These are phyloP conservation scores for Knoxdaviesia capensis DNA, from an alignment of 2,329 filamentous ascomycete species.

Conservation along the genomic window DNA sequence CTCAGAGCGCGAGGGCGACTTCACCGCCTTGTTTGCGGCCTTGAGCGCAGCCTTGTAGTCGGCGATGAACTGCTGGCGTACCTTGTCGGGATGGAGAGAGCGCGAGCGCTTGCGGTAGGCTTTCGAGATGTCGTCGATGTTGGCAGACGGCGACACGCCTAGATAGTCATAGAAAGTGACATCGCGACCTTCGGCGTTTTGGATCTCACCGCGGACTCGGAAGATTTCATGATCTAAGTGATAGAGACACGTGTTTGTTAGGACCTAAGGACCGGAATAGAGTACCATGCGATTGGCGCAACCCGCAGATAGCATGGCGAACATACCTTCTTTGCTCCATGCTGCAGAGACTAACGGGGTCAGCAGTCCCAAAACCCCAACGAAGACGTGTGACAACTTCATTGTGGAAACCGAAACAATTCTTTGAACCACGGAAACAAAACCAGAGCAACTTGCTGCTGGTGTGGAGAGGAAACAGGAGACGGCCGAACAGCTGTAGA, in stretches of 20 bases:
- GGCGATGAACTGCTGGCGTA: constrained; percentile 61
- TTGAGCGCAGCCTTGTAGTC: constrained; percentile 39
- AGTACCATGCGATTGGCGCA: no score
- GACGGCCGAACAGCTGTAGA: neutral
- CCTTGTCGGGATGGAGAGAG: constrained; percentile 85
- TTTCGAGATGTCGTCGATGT: constrained; percentile 76
- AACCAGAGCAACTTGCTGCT: no score
- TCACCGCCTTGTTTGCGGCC: constrained; percentile 35
- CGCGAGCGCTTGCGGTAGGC: constrained; percentile 80
- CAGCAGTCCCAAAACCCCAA: constrained; percentile 50
- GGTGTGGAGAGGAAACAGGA: neutral
- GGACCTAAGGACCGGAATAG: no score
- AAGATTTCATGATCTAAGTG: constrained; percentile 86
- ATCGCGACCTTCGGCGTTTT: constrained; percentile 53
- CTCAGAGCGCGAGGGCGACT: constrained; percentile 53
- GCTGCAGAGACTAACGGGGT: constrained; percentile 42
- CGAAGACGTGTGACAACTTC: constrained; percentile 46
- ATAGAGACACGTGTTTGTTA: neutral
- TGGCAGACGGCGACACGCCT: constrained; percentile 51
- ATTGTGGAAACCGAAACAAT: constrained; percentile 26
- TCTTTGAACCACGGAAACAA: no score
- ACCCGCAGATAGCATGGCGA: no score
- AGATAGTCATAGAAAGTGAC: constrained; percentile 92
- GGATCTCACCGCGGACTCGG: constrained; percentile 74
- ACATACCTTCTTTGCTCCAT: constrained; percentile 70